Percentiles rank a stretch among this genome's conserved stretches.
Evolutionary conservation across 768 basidiomycete species (phyloP).

Genomic region (Pilatotrama ljubarskyi): DNA sequence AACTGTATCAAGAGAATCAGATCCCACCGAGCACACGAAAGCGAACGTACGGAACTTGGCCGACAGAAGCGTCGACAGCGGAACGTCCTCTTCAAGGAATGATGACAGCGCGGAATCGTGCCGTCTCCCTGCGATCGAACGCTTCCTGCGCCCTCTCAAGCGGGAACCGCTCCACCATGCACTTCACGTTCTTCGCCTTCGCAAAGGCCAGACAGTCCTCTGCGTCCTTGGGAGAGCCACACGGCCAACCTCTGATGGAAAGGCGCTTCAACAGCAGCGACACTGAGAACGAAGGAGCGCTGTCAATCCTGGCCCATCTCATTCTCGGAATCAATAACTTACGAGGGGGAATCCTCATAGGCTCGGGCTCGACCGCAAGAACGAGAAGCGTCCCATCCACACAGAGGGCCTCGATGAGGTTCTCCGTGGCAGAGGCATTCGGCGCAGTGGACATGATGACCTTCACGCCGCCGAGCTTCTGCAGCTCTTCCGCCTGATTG

Average conservation of each 20-base stretch:
- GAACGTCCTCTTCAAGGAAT: constrained; percentile 7
- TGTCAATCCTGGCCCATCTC: neutral
- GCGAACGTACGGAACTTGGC: neutral
- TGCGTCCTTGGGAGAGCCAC: constrained; percentile 23
- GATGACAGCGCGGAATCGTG: constrained; percentile 29
- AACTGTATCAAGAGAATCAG: neutral
- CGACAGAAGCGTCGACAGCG: too few relatives aligned
- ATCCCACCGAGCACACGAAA: too few relatives aligned
- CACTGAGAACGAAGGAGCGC: neutral
- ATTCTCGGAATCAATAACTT: neutral
- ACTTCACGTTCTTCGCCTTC: constrained; percentile 21
- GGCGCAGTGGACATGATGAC: constrained; percentile 38
- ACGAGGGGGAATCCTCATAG: constrained; percentile 23
- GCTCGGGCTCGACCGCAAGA: constrained; percentile 21
- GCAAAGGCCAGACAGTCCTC: constrained; percentile 25
- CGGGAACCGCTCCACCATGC: constrained; percentile 26
- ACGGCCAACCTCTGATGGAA: constrained; percentile 29
- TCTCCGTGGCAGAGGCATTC: constrained; percentile 16
- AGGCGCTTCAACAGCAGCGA: constrained; percentile 27
- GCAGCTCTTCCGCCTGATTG: constrained; percentile 31
- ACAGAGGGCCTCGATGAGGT: constrained; percentile 23
- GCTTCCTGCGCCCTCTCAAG: constrained; percentile 28
- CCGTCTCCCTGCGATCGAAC: constrained; percentile 21
- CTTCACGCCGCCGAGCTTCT: constrained; percentile 38
- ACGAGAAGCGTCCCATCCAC: constrained; percentile 26